phyloP scores from a whole-genome alignment of 768 basidiomycete species.

The Amyloporia xantha region DNA sequence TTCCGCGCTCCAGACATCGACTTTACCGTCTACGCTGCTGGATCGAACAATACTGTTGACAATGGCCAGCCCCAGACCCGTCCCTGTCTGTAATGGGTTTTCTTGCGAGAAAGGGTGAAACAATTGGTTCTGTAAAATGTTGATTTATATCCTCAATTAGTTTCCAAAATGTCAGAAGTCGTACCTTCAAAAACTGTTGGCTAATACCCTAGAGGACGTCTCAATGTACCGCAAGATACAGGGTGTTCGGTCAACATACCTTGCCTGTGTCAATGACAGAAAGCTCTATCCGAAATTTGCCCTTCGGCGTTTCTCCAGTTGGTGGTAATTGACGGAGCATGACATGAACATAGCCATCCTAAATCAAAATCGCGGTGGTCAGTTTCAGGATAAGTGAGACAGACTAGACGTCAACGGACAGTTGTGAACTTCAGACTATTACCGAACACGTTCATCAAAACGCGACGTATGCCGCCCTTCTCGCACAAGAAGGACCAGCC shows the following conservation, averaged over 20 bases:
- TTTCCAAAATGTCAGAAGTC: not conserved
- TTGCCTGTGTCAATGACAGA: slow-evolving; percentile 88
- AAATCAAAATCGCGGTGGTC: not conserved
- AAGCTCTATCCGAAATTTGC: slow-evolving; percentile 72
- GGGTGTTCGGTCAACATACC: slow-evolving; percentile 31
- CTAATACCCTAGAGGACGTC: slow-evolving; percentile 66
- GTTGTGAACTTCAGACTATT: slow-evolving; percentile 91
- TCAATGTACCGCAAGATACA: not conserved
- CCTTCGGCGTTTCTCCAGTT: slow-evolving; percentile 43
- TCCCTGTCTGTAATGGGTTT: slow-evolving; percentile 88
- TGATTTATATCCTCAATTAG: not conserved
- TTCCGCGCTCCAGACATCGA: slow-evolving; percentile 92
- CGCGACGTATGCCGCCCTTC: slow-evolving; percentile 85
- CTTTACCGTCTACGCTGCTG: slow-evolving; percentile 80
- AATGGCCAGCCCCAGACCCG: slow-evolving; percentile 90
- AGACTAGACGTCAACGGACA: slow-evolving; percentile 34
- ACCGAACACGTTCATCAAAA: slow-evolving; percentile 92
- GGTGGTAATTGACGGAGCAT: slow-evolving; percentile 66
- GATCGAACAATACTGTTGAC: slow-evolving; percentile 89
- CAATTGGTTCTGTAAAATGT: slow-evolving; percentile 62
- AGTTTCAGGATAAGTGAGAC: not conserved
- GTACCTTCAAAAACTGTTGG: slow-evolving; percentile 83
- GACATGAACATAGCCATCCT: slow-evolving; percentile 88
- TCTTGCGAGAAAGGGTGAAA: slow-evolving; percentile 98
- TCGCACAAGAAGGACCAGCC: slow-evolving; percentile 87